Evolutionary conservation across 73 alveolate species (phyloP), one percentile per base, ranked within the genome.

Genomic region (Paramecium biaurelia): DNA sequence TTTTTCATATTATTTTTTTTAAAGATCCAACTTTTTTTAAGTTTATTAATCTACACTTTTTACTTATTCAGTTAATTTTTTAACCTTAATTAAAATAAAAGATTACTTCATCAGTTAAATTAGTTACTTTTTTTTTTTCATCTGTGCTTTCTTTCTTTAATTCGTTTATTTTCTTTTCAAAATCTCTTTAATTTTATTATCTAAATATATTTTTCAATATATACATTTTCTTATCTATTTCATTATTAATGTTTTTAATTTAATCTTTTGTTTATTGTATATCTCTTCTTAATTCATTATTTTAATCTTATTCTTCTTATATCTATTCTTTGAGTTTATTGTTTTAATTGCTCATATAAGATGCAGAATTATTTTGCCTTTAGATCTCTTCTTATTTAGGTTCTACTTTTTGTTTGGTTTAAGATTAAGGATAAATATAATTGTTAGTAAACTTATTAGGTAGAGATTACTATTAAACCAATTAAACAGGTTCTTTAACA

Each of bases 81-180:
- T 79, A 9, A 79, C 42, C 42, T 79, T 14, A 8, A 18, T 53
- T 63, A 26, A 63, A 28, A 63, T 10, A 7, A 30, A 24, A 32
- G 5, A 11, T 30, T 63, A 63, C 84, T 63, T 63, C 90, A 23
- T 79, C 90, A 24, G 28, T 8, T 47, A 79, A 79, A 37, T 41
- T 38, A 5, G 28, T 30, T 42, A 14, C 26, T 45, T 79, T 79
- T n/a, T 79, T 79, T 42, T 79, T 79, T 21, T 79, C 90, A 2
- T 79, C 90, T 11, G 45, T 23, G 56, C 45, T 79, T 79, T 79
- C 90, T 79, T 79, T 79, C 47, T 43, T 47, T 45, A 79, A 20
- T 10, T 79, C 76, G 43, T 79, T 47, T 11, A 79, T 79, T 45
- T 79, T 79, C 72, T 79, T 79, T 45, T 79, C 76, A 37, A 79